A percentile compares a stretch with the other conserved stretches of the same genome.
phyloP scores from a whole-genome alignment of 148 eudicot genomes.

The Fagopyrum tataricum region DNA sequence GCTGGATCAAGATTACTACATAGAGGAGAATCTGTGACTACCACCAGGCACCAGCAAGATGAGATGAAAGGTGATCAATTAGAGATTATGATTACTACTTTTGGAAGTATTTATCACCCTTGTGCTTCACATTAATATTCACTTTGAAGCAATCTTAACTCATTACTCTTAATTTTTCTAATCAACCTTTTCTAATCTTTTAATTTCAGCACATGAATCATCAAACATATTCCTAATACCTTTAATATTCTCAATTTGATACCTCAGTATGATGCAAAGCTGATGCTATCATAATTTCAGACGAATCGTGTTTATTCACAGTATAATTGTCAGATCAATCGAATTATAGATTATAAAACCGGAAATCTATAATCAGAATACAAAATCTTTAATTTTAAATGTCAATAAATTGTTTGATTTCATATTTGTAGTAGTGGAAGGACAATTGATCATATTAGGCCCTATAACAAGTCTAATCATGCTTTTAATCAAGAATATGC shows the following conservation, averaged over 20 bases:
- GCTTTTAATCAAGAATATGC: slow-evolving; percentile 9
- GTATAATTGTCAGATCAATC: too few species aligned
- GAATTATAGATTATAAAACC: too few species aligned
- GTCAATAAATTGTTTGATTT: not conserved
- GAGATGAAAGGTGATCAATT: not conserved
- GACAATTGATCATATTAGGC: not conserved
- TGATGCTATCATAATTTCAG: not conserved
- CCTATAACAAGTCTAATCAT: slow-evolving; percentile 11
- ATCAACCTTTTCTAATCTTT: not conserved
- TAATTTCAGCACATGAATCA: slow-evolving; percentile 5
- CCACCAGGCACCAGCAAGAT: not conserved
- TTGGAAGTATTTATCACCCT: not conserved
- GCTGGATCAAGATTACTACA: not conserved
- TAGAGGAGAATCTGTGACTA: slow-evolving; percentile 4
- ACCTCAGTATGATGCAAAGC: not conserved
- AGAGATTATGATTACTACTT: not conserved
- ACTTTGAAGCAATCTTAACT: slow-evolving; percentile 11
- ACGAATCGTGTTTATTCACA: too few species aligned
- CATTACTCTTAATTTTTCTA: not conserved
- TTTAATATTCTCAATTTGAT: not conserved
- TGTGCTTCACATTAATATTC: slow-evolving; percentile 3
- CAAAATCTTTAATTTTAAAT: too few species aligned
- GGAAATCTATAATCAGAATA: too few species aligned
- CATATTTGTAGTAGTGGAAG: not conserved
- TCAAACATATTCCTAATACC: slow-evolving; percentile 2